These are phyloP conservation scores for Pichia heedii DNA, from an alignment of 805 yeast species.

Conservation along the genomic window DNA sequence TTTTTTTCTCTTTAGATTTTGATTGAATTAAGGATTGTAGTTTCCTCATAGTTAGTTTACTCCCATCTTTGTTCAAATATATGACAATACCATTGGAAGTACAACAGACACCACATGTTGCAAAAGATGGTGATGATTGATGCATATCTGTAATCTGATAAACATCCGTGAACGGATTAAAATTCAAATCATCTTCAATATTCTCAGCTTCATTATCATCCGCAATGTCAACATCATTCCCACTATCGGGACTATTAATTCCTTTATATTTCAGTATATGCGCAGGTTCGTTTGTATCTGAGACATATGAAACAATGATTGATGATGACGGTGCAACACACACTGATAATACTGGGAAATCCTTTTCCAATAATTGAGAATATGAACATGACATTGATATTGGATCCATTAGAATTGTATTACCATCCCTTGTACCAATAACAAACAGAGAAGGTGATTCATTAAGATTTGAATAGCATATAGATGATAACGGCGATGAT, in stretches of 20 bases:
- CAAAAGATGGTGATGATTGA: neutral
- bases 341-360: constrained; percentile 7
- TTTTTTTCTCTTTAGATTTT: neutral
- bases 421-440: constrained; percentile 13
- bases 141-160: neutral
- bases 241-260: too few relatives aligned
- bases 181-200: neutral
- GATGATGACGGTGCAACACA: constrained; percentile 1
- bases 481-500: constrained; percentile 9
- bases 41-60: neutral
- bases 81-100: neutral
- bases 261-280: neutral
- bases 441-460: neutral
- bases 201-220: neutral
- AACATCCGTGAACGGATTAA: neutral
- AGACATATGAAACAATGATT: neutral
- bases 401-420: constrained; percentile 7
- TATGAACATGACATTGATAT: constrained; percentile 5
- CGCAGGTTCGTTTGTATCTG: constrained; percentile 1
- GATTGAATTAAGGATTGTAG: neutral
- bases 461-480: neutral
- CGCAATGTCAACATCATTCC: neutral
- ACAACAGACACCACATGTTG: neutral
- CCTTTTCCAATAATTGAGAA: constrained; percentile 4
- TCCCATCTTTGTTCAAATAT: constrained; percentile 1